Base-by-base conservation (phyloP, 768 basidiomycete species). In the Lyophyllum semitale region DNA sequence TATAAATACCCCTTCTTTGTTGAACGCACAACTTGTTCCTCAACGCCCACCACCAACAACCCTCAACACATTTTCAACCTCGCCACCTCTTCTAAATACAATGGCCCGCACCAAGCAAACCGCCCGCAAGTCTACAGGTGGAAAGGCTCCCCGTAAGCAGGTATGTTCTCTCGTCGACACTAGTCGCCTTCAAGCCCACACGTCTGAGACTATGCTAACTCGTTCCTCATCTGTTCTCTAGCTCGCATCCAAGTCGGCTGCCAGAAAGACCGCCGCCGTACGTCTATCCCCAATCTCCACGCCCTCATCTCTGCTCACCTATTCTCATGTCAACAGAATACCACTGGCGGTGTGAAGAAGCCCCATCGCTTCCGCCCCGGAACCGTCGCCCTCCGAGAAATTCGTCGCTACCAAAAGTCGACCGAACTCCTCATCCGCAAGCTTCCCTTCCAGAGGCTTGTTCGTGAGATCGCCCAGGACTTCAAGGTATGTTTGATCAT, bases 331-430 rank as follows among this genome's bases (percentile, higher is more conserved):
- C 17, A 18, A 38, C 37, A 61, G 60, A 58, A 44, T 32, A 47
- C 57, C 4, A 55, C 60, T 0, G 60, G 60, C n/a, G 60, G 60
- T 27, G 60, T 61, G 41, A 61, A 61, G 59, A 61, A 61, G 49
- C 59, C 59, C 2, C 89, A 91, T 71, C 77, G 89, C 63, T 91
- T 89, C 81, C 78, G 83, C 59, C 84, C 84, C 64, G 84, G 90
- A 73, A 92, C 90, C 53, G 90, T 92, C 73, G 91, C 90, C 50
- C 86, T 92, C 60, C 88, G 91, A 71, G 88, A 91, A 70, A 91
- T 91, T 65, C 75, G 89, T 67, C 77, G 87, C 66, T 91, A 90
- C 77, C 89, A 91, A 73, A 89, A 89, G 74, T 88, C 88, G 54
- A 91, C 91, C 41, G 90, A 91, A 75, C 81, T 91, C 55, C 79